These are phyloP conservation scores for Aspergillus kassunensis DNA, from an alignment of 495 filamentous ascomycete species.

Conservation along the genomic window DNA sequence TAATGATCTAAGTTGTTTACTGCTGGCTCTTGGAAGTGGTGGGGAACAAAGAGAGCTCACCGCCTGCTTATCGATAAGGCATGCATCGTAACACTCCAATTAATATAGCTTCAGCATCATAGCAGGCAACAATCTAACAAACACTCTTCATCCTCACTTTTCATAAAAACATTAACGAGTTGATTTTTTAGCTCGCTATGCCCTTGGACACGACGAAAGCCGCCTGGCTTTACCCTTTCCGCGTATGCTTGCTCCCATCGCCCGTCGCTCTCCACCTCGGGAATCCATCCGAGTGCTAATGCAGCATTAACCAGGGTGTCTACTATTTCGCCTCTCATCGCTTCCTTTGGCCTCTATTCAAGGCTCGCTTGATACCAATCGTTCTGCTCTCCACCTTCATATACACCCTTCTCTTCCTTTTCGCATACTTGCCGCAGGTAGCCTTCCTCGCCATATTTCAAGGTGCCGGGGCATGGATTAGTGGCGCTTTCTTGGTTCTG, in stretches of 20 bases:
- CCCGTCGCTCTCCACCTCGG: neutral
- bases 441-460: slow-evolving; percentile 64
- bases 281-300: slow-evolving; percentile 2
- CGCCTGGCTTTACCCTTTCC: slow-evolving; percentile 54
- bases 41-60: too few relatives aligned
- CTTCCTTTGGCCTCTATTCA: slow-evolving; percentile 61
- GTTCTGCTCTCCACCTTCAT: slow-evolving; percentile 57
- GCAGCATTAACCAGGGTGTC: slow-evolving; percentile 45
- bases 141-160: too few relatives aligned
- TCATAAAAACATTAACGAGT: too few relatives aligned
- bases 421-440: slow-evolving; percentile 58
- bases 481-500: slow-evolving; percentile 60
- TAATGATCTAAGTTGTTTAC: too few relatives aligned
- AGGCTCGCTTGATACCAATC: slow-evolving; percentile 54
- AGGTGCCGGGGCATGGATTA: slow-evolving; percentile 55
- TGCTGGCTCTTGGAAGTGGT: too few relatives aligned
- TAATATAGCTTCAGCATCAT: neutral
- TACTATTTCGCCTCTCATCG: slow-evolving; percentile 56
- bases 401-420: slow-evolving; percentile 58
- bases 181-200: slow-evolving; percentile 12
- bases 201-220: slow-evolving; percentile 33
- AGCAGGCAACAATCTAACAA: slow-evolving; percentile 10
- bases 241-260: too few relatives aligned
- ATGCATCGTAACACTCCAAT: neutral
- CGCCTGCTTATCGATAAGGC: slow-evolving; percentile 45